phyloP scores from a whole-genome alignment of 163 green algal genomes.

The Chlamydomonas reinhardtii region DNA sequence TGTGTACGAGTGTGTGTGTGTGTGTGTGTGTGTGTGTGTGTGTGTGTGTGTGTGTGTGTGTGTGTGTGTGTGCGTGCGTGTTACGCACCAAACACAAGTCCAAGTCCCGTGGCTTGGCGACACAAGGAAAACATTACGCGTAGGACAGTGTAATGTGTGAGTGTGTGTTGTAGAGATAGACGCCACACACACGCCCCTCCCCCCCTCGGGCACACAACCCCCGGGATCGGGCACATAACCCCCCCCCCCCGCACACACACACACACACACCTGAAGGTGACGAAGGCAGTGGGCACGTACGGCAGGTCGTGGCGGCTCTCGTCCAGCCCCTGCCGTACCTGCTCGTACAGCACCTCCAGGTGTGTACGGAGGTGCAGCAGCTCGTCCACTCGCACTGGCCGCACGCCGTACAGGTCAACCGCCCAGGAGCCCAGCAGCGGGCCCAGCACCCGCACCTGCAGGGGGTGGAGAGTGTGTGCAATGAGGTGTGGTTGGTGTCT shows the following conservation, averaged over 20 bases:
- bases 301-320: not conserved
- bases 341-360: slow-evolving; percentile 2
- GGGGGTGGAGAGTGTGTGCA: not conserved
- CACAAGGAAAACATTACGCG: too few species aligned
- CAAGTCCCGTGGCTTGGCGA: too few species aligned
- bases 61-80: too few species aligned
- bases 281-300: slow-evolving; percentile 56
- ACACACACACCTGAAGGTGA: slow-evolving; percentile 56
- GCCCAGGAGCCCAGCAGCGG: slow-evolving; percentile 64
- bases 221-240: too few species aligned
- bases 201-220: too few species aligned
- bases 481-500: not conserved
- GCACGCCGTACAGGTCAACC: slow-evolving; percentile 67
- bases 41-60: too few species aligned
- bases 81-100: too few species aligned
- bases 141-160: too few species aligned
- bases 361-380: slow-evolving; percentile 61
- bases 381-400: slow-evolving; percentile 65
- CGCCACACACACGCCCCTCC: too few species aligned
- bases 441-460: slow-evolving; percentile 35
- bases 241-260: not conserved
- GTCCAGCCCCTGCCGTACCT: slow-evolving; percentile 8
- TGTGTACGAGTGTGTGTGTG: too few species aligned
- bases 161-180: too few species aligned
- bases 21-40: too few species aligned